These are phyloP conservation scores for Coniferiporia sulphurascens DNA, from an alignment of 1,284 basidiomycete genomes.

Conservation along the genomic window DNA sequence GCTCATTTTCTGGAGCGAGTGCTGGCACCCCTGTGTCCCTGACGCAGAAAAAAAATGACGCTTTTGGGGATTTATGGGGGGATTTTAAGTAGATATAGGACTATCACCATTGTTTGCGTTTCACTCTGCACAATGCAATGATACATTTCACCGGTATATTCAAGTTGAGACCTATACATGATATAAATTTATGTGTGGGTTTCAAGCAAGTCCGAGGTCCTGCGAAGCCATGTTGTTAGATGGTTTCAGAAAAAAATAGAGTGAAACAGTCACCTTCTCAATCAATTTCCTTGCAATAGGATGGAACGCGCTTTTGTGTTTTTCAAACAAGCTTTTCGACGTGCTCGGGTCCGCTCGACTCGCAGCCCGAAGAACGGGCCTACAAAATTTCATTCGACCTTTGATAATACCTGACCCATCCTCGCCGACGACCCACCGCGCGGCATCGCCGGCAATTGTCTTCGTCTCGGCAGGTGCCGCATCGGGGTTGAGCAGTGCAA, in stretches of 20 bases:
- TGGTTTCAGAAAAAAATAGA: background rate
- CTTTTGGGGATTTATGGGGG: slow-evolving; percentile 77
- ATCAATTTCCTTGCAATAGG: slow-evolving; percentile 72
- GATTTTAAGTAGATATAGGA: slow-evolving; percentile 52
- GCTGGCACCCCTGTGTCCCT: slow-evolving; percentile 17
- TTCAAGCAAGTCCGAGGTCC: slow-evolving; percentile 19
- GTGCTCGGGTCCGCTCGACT: slow-evolving; percentile 54
- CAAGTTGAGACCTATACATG: too few relatives aligned
- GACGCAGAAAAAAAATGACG: slow-evolving; percentile 65
- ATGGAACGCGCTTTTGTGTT: slow-evolving; percentile 59
- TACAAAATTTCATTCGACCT: slow-evolving; percentile 81
- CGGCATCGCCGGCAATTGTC: slow-evolving; percentile 46
- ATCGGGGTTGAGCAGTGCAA: slow-evolving; percentile 47
- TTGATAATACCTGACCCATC: slow-evolving; percentile 57
- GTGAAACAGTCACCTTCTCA: slow-evolving; percentile 67
- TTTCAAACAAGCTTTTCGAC: slow-evolving; percentile 55
- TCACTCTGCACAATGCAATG: background rate
- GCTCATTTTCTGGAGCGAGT: slow-evolving; percentile 17
- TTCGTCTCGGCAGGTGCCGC: slow-evolving; percentile 42
- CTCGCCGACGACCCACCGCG: slow-evolving; percentile 64
- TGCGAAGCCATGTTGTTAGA: background rate
- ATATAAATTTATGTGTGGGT: too few relatives aligned
- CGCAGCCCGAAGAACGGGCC: slow-evolving; percentile 57
- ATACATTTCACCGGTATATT: too few relatives aligned
- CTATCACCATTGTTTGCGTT: too few relatives aligned